Evolutionary conservation across 2,329 filamentous ascomycete species (phyloP).

Genomic region (Shiraia sp.): DNA sequence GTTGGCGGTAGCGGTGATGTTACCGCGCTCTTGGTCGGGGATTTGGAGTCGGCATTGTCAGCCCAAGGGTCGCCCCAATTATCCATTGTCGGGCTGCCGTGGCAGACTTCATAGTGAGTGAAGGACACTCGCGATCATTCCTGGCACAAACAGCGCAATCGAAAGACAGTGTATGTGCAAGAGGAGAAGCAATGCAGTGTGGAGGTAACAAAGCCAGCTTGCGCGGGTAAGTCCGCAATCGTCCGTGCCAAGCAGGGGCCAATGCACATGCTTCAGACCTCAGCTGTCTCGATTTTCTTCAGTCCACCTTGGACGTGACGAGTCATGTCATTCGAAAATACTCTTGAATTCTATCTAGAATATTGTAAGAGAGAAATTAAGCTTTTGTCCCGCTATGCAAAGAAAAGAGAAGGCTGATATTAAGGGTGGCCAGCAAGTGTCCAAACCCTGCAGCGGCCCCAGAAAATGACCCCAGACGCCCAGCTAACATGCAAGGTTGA

Average conservation of each 20-base stretch:
- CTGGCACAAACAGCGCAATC: too few species aligned
- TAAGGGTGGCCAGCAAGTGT: too few species aligned
- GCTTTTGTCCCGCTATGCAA: too few species aligned
- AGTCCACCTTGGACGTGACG: too few species aligned
- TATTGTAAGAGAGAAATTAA: too few species aligned
- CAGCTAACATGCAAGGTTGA: too few species aligned
- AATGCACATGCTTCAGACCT: background rate
- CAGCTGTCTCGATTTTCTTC: too few species aligned
- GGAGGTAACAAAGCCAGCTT: conserved; percentile 8
- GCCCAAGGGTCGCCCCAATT: conserved; percentile 49
- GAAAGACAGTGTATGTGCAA: background rate
- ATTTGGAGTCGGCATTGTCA: conserved; percentile 34
- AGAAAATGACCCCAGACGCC: too few species aligned
- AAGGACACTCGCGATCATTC: conserved; percentile 35
- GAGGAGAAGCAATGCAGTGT: background rate
- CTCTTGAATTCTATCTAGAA: too few species aligned
- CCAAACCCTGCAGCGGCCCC: too few species aligned
- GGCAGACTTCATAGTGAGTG: conserved; percentile 43
- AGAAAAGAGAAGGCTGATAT: too few species aligned
- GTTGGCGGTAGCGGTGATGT: conserved; percentile 21
- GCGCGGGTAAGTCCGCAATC: conserved; percentile 7
- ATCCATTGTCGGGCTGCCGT: conserved; percentile 41
- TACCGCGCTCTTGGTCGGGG: conserved; percentile 28
- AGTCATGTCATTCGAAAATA: background rate
- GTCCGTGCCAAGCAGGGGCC: conserved; percentile 16